phyloP scores from a whole-genome alignment of 2,329 filamentous ascomycete genomes.

The Ambrosiella beaveri region DNA sequence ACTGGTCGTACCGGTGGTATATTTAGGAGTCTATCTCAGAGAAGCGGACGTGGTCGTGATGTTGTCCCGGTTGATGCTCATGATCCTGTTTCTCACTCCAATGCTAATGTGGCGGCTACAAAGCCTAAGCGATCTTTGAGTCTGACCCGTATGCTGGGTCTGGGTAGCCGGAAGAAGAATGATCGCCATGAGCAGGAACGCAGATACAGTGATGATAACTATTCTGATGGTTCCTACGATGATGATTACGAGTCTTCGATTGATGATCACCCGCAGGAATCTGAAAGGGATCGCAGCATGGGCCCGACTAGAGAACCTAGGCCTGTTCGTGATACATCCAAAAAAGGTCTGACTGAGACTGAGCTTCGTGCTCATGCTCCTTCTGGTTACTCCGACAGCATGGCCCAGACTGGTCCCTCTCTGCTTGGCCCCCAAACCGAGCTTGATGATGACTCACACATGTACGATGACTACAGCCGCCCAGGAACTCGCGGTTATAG shows the following conservation, averaged over 20 bases:
- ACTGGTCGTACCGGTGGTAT: constrained; percentile 16
- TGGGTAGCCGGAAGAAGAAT: constrained; percentile 19
- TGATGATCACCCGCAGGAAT: neutral
- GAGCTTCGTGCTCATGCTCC: constrained; percentile 2
- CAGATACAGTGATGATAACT: neutral
- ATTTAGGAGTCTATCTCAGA: constrained; percentile 23
- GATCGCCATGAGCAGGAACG: constrained; percentile 16
- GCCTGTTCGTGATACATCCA: neutral
- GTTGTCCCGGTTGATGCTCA: neutral
- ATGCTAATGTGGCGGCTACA: neutral
- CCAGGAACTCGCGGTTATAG: neutral
- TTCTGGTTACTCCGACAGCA: constrained; percentile 6
- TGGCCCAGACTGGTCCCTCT: constrained; percentile 10
- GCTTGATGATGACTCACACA: neutral
- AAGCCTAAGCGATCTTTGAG: constrained; percentile 13
- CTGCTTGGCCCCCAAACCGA: constrained; percentile 4
- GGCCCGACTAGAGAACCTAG: neutral
- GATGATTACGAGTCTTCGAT: constrained; percentile 7
- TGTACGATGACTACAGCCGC: neutral
- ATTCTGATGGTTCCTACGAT: constrained; percentile 3
- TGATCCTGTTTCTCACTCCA: neutral
- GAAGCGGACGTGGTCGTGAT: constrained; percentile 15
- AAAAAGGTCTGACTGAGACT: constrained; percentile 3
- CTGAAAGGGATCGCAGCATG: neutral
- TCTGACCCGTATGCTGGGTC: constrained; percentile 11